Evolutionary conservation across 495 filamentous ascomycete species (phyloP), one percentile per base, ranked within the genome.

Genomic region (Penicillium verhagenii): DNA sequence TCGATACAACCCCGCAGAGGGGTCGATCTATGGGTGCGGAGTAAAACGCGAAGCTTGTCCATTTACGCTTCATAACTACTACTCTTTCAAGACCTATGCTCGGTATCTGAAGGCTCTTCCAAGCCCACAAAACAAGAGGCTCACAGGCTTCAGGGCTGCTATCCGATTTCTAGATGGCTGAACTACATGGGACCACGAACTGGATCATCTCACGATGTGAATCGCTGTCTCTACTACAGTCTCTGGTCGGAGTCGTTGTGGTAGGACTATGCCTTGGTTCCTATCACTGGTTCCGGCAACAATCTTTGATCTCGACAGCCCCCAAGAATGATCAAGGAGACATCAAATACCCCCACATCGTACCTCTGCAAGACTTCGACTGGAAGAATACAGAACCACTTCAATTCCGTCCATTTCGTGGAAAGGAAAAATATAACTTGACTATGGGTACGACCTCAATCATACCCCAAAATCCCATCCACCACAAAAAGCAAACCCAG

Each of bases 371-470:
- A 1, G 65, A 73, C 42, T 90, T 91, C 60, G 67, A 88, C 59
- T 88, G 83, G 78, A 56, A 74, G 44, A 69, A 71, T 0, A 82
- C 77, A n/a, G 72, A 81, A 33, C 88, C 87, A 0, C 51, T 80
- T 3, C 77, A 85, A 46, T 74, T 88, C 10, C 76, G 87, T 8
- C 85, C 85, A 1, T 91, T 90, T 68, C 42, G 35, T 31, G 57
- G 57, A 6, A 88, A 86, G 59, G 79, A 85, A 11, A 87, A 77
- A 38, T 90, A 87, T 61, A 78, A 89, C 57, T 73, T 90, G 51
- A 87, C 86, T 1, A 90, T 92, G 87, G 85, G 87, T 86, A 68
- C 47, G 39, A 52, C 1, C 3, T 13, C 18, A 23, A 24, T 14
- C 29, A 1, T 20, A 5, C 14, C 13, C 20, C 8, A 16, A 6